A percentile compares a stretch with the other conserved stretches of the same genome.
These are phyloP conservation scores for Cenchrus americanus DNA, from an alignment of 176 grass and related monocot genomes.

Conservation along the genomic window DNA sequence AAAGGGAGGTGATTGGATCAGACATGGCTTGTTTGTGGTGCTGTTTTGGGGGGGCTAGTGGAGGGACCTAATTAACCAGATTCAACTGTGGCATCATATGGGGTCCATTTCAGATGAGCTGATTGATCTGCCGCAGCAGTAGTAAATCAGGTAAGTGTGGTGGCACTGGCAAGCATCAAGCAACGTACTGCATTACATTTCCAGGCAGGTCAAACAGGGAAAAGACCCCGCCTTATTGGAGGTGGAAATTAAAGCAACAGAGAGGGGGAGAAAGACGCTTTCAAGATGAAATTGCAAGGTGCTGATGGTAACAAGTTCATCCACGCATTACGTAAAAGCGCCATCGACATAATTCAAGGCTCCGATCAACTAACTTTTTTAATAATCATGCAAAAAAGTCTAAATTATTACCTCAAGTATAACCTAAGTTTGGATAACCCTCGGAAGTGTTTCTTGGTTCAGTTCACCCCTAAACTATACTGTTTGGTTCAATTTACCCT, in stretches of 20 bases:
- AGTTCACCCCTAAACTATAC: too few species aligned
- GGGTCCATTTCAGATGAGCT: conserved; percentile 4
- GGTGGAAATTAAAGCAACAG: background rate
- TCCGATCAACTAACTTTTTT: background rate
- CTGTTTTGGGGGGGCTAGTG: background rate
- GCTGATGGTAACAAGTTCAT: background rate
- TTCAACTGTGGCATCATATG: background rate
- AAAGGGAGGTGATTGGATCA: too few species aligned
- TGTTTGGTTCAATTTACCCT: too few species aligned
- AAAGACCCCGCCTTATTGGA: background rate
- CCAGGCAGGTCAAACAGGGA: background rate
- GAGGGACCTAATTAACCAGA: conserved; percentile 35
- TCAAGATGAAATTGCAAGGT: background rate
- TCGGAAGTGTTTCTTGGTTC: too few species aligned
- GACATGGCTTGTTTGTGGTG: background rate
- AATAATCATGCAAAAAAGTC: too few species aligned
- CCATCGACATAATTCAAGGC: background rate
- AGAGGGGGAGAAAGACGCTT: background rate
- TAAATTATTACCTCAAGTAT: too few species aligned
- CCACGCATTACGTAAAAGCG: background rate
- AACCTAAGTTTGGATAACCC: too few species aligned
- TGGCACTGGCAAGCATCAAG: conserved; percentile 26
- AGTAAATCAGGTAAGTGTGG: background rate
- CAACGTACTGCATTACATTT: background rate
- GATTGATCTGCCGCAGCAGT: conserved; percentile 19